These are phyloP conservation scores for Chrysopogon serrulatus DNA, from an alignment of 176 grass and related monocot species.

Conservation along the genomic window DNA sequence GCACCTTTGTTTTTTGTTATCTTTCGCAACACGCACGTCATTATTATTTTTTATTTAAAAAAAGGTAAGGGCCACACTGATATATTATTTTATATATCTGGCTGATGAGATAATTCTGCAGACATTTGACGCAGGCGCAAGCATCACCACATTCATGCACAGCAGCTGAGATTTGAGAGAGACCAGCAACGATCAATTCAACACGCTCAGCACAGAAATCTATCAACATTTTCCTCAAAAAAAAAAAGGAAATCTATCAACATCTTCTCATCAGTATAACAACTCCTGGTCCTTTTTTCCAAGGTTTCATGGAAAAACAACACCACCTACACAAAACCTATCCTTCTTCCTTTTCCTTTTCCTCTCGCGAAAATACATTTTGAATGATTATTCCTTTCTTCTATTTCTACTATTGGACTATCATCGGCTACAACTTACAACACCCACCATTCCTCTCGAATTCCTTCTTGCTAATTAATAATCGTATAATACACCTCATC, in stretches of 20 bases:
- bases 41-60: no score
- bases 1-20: no score
- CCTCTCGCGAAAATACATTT: background rate
- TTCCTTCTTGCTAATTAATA: conserved; percentile 15
- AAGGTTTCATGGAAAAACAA: background rate
- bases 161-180: background rate
- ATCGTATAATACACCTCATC: conserved; percentile 13
- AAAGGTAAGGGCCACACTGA: no score
- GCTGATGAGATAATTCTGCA: background rate
- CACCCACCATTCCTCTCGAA: background rate
- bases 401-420: background rate
- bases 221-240: no score
- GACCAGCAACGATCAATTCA: background rate
- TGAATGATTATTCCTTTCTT: conserved; percentile 21
- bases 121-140: background rate
- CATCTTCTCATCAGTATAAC: no score
- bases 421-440: conserved; percentile 19
- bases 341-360: background rate
- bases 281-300: background rate
- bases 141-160: background rate
- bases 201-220: background rate
- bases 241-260: no score
- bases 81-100: no score
- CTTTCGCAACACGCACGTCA: no score
- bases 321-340: background rate